Evolutionary conservation across 148 eudicot genomes (phyloP).

Genomic region (Amaranthus cruentus): DNA sequence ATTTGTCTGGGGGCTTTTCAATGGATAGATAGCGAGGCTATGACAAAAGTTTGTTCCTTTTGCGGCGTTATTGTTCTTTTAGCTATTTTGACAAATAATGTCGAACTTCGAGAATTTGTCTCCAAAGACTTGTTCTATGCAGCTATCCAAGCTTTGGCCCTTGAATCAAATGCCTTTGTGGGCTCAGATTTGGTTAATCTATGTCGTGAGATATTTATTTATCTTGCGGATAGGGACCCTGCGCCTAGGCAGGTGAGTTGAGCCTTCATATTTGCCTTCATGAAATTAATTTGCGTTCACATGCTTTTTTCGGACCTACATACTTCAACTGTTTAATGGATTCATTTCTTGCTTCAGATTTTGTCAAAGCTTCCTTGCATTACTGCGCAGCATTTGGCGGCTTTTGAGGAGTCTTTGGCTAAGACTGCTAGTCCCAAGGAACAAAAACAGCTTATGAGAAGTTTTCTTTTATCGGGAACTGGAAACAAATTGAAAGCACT

Average conservation of each 20-base stretch:
- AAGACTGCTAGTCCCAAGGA: conserved; percentile 93
- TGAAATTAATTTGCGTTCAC: background rate
- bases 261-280: background rate
- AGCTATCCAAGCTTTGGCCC: conserved; percentile 73
- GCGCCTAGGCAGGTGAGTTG: conserved; percentile 83
- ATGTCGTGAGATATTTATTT: conserved; percentile 76
- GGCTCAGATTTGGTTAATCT: conserved; percentile 75
- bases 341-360: conserved; percentile 43
- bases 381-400: conserved; percentile 62
- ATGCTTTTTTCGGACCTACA: background rate
- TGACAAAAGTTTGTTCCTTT: conserved; percentile 62
- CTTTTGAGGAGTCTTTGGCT: conserved; percentile 89
- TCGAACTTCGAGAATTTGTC: conserved; percentile 77
- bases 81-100: conserved; percentile 54
- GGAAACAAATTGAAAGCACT: conserved; percentile 91
- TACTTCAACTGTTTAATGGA: background rate
- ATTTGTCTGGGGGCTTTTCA: conserved; percentile 67
- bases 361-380: conserved; percentile 80
- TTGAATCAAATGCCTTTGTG: conserved; percentile 71
- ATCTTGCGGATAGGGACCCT: conserved; percentile 71
- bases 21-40: conserved; percentile 89
- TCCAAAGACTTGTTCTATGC: conserved; percentile 82
- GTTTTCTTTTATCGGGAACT: conserved; percentile 68
- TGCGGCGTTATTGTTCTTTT: conserved; percentile 61
- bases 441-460: conserved; percentile 91